Evolutionary conservation across 805 yeast genomes (phyloP), one percentile per base, ranked within the genome.

Genomic region (Wickerhamiella azymoides): DNA sequence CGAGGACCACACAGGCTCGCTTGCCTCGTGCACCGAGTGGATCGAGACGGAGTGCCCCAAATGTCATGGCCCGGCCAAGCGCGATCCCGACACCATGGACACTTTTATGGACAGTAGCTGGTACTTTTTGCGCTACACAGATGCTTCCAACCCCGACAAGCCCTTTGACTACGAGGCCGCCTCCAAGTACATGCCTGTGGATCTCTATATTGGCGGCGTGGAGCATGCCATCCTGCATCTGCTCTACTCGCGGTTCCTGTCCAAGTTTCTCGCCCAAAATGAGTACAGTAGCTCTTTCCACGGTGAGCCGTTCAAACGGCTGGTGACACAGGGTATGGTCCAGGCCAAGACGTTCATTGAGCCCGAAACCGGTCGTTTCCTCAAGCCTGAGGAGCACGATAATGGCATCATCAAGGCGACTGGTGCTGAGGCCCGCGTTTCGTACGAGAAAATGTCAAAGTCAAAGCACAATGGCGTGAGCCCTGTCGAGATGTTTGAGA

Each of bases 61-160:
- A 0, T 92, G 98, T 65, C 54, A 60, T 7, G 66, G 68, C 1
- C 63, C 68, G 16, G 94, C 96, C 0, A 76, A 73, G 47, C 72
- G 98, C 55, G 98, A 92, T 52, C 84, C 97, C 0, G 98, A 92
- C 57, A 92, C 98, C 0, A 89, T 92, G 98, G 98, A 92, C 59
- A 92, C 98, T 0, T 92, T 92, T 58, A 89, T 92, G 77, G 98
- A 92, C 63, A 83, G 94, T 14, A 86, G 96, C 2, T 92, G 98
- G 98, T 92, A 92, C 62, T 84, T 74, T 61, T 79, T 92, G 66
- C 72, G 98, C 49, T 88, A 76, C 55, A 63, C 79, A 2, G 97
- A 92, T 59, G 68, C 94, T 0, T 64, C 76, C 27, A 89, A 92
- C 60, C 50, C 55, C 0, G 40, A 54, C 0, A 52, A 58, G 36